Percentiles rank a stretch among this genome's conserved stretches.
phyloP scores from a whole-genome alignment of 495 filamentous ascomycete species.

The Xylaria scruposa region DNA sequence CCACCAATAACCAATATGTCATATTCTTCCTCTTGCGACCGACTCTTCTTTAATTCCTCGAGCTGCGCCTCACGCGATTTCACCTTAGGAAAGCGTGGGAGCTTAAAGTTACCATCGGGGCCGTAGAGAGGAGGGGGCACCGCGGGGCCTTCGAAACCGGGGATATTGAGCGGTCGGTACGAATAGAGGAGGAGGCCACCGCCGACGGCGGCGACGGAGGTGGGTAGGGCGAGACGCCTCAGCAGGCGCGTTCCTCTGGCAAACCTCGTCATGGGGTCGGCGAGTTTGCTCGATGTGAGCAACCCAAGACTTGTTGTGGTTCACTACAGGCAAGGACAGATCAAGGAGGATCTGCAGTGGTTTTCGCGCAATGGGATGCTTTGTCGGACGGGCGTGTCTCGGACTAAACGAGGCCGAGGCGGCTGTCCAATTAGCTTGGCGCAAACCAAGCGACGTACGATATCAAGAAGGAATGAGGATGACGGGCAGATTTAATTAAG shows the following conservation, averaged over 20 bases:
- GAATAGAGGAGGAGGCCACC: conserved; percentile 72
- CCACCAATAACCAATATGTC: conserved; percentile 91
- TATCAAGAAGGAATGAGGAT: not conserved
- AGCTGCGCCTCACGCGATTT: conserved; percentile 75
- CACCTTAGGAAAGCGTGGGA: conserved; percentile 80
- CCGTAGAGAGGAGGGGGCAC: conserved; percentile 84
- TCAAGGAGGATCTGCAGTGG: not conserved
- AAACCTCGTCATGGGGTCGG: conserved; percentile 38
- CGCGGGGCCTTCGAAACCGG: conserved; percentile 77
- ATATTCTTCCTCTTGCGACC: conserved; percentile 61
- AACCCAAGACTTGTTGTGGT: not conserved
- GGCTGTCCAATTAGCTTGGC: conserved; percentile 9
- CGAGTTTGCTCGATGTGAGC: conserved; percentile 17
- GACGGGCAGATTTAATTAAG: not conserved
- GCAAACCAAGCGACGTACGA: not conserved
- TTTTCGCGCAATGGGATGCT: conserved; percentile 4
- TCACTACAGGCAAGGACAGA: not conserved
- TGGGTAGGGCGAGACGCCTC: conserved; percentile 48
- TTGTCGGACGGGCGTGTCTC: conserved; percentile 14
- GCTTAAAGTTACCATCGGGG: conserved; percentile 75
- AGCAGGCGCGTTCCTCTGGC: conserved; percentile 34
- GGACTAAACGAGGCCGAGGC: conserved; percentile 25
- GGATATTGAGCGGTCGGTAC: conserved; percentile 86
- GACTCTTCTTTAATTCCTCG: conserved; percentile 60
- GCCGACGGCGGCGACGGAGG: conserved; percentile 46